Base-by-base conservation (phyloP, 768 basidiomycete genomes). In the Leccinum uliginosum region DNA sequence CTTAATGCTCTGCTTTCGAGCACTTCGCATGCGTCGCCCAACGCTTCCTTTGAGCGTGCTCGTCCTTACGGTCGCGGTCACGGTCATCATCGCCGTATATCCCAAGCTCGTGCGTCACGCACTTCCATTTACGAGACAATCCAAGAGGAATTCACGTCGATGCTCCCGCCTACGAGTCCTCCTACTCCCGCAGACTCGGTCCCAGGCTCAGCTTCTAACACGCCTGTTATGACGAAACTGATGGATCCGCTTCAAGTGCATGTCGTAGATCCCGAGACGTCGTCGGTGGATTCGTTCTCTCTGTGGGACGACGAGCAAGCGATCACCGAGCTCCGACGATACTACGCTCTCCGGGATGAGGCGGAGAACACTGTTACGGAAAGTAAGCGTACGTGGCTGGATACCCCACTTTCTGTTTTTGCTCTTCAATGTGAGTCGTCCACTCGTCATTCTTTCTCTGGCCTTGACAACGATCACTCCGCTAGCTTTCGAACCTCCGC, bases 61-160 rank as follows among this genome's bases (percentile, higher is more conserved):
- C 69, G 68, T 6, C 71, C 76, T 19, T 79, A 83, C 5, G 74
- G 78, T 23, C 80, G 79, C 17, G 86, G 87, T 0, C 78, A 82
- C 38, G 85, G 88, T 2, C 88, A 90, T 66, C 84, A 84, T 38
- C 84, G 87, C 34, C 81, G 88, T 2, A 80, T 83, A 50, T 89
- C 87, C 2, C 79, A 83, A 49, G 79, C 82, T 27, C 80, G 82
- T 19, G 78, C 80, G 9, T 86, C 85, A 12, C 78, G 86, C 4
- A 74, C 82, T 0, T 91, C 89, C 0, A 79, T 89, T 0, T 91
- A 90, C 60, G 89, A 91, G 67, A 91, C 86, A 0, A 91, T 92
- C 49, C 79, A 89, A 54, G 90, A 92, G 62, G 91, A 91, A 59
- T 66, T 75, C 12, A 74, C 76, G 4, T 76, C 74, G 0, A 52